Conservation (phyloP, 1,284 basidiomycete genomes). For the Sporisorium iseilematis-ciliati region DNA sequence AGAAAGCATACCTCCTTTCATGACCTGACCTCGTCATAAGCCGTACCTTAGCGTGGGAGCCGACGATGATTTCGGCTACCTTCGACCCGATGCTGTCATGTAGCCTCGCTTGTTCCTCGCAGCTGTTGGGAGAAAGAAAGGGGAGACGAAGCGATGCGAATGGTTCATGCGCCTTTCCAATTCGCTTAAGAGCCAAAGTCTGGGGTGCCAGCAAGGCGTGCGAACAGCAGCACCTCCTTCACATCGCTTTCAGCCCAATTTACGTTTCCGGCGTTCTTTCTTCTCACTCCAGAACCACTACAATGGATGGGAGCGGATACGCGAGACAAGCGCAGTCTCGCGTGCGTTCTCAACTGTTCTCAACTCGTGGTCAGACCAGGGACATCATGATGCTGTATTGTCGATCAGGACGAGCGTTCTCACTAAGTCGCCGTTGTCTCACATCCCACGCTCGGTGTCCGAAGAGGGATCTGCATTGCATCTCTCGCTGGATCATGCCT, state of each 20-base stretch:
- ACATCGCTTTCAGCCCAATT: no score
- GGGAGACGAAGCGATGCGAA: neutral
- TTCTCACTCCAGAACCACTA: neutral
- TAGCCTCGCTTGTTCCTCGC: conserved; percentile 14
- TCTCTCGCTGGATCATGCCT: neutral
- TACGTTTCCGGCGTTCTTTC: neutral
- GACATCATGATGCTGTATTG: no score
- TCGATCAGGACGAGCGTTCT: neutral
- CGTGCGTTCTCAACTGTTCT: neutral
- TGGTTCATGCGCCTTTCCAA: conserved; percentile 2
- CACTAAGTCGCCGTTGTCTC: conserved; percentile 1
- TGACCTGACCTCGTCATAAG: neutral
- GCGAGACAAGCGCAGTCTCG: neutral
- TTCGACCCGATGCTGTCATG: conserved; percentile 5
- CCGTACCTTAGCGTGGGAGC: conserved; percentile 12
- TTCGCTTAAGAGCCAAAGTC: conserved; percentile 1
- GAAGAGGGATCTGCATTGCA: conserved; percentile 7
- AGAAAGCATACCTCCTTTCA: neutral
- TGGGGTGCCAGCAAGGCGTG: conserved; percentile 10
- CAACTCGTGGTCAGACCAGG: no score
- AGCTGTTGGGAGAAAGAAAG: neutral
- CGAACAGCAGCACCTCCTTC: neutral
- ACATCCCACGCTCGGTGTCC: neutral
- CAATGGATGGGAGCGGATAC: neutral
- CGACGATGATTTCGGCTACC: neutral